A percentile compares a stretch with the other conserved stretches of the same genome.
Conservation (phyloP, 176 grass and related monocot genomes). For the Oryza punctata region DNA sequence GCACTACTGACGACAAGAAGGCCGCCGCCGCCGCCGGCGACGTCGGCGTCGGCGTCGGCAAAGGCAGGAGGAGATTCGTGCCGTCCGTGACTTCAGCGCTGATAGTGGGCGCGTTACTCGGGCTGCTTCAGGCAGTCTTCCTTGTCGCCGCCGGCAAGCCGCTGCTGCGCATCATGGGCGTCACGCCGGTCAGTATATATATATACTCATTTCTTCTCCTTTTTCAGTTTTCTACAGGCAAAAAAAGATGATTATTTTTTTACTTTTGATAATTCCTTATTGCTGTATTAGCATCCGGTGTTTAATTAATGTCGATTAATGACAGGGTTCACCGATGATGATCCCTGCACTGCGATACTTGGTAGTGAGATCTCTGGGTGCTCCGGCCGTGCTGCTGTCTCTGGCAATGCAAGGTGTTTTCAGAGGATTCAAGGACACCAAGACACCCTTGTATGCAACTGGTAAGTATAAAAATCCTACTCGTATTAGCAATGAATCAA, state of each 20-base stretch:
- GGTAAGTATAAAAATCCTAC: conserved; percentile 38
- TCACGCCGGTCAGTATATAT: conserved; percentile 58
- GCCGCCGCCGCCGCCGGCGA: neutral
- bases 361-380: conserved; percentile 77
- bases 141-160: conserved; percentile 68
- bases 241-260: no score
- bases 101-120: conserved; percentile 78
- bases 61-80: conserved; percentile 65
- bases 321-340: conserved; percentile 76
- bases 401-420: conserved; percentile 99
- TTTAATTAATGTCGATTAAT: neutral
- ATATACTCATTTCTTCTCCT: neutral
- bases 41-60: neutral
- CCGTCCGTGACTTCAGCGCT: conserved; percentile 91
- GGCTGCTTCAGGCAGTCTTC: conserved; percentile 83
- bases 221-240: neutral
- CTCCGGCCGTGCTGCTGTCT: conserved; percentile 92
- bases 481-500: neutral
- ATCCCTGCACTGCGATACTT: conserved; percentile 77
- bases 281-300: neutral
- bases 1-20: conserved; percentile 27
- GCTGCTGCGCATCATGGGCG: conserved; percentile 79
- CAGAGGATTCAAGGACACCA: conserved; percentile 93
- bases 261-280: neutral
- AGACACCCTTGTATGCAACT: conserved; percentile 88